Evolutionary conservation across 345 rosid genomes (phyloP), one percentile per base, ranked within the genome.

Genomic region (Salix dunnii): DNA sequence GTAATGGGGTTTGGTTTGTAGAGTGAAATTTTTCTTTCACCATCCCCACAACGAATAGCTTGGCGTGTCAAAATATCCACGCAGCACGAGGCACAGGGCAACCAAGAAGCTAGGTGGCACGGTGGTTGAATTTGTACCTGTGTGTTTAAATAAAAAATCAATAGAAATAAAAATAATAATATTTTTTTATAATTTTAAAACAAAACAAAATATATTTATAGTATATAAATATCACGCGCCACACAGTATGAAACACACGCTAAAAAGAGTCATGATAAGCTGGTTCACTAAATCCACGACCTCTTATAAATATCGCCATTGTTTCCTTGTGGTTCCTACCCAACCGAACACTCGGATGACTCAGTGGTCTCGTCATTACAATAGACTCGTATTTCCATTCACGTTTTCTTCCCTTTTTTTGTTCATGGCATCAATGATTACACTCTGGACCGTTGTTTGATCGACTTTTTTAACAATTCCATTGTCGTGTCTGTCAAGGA

Each of bases 291-390:
- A 21, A 72, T 30, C 49, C 67, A 55, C 67, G 23, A 35, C n/a
- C 31, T 27, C 8, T 3, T 17, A 31, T 6, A 35, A 71, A 51
- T 6, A 71, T 8, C 25, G 8, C 10, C 9, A 13, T 27, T 71
- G 27, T 40, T 18, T 14, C 43, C n/a, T 30, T 30, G 62, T 21
- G 53, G 74, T 49, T 71, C 23, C 74, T 55, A 6, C 66, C 49
- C 75, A 72, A 58, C 66, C 75, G 42, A 72, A 60, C 75, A 36
- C 51, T 36, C 10, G 7, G 12, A 72, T 6, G 46, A 36, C 46
- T 68, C 71, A 20, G 16, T 6, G 10, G 25, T 38, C 28, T 11
- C 71, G 13, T 68, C 71, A 21, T n/a, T 5, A 10, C 51, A 10
- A 68, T 68, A 35, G 3, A 40, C 53, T 6, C 10, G n/a, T 66